Evolutionary conservation across 1,284 basidiomycete genomes (phyloP), one percentile per base, ranked within the genome.

Genomic region (Peniophora sp.): DNA sequence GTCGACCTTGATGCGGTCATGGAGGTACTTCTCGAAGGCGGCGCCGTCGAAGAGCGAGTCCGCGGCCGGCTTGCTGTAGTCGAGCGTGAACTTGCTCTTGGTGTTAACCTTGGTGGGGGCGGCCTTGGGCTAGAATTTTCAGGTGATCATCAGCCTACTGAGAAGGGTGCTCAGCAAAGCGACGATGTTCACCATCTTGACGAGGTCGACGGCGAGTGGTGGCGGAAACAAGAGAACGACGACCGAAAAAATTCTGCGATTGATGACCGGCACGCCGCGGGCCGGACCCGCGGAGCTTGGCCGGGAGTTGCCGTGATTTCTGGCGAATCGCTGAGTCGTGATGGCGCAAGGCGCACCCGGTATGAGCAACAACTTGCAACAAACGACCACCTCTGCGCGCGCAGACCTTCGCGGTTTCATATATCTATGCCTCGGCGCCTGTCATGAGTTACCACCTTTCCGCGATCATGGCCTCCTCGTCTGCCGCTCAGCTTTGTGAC

Each of bases 151-250:
- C 60, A 89, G 86, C 88, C 88, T 90, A 90, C 87, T 90, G 87
- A 90, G 88, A 90, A 88, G 85, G 63, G 59, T 76, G 78, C 87
- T 90, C 87, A 90, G 88, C 86, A 90, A 89, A 90, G 88, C 88
- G 63, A 69, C 75, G 75, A 68, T 60, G 61, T 85, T 83, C 64
- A 88, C 85, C 85, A 88, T 88, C 65, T 70, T 73, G 73, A 70
- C 27, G 58, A 51, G 51, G 47, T 55, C 56, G 54, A 32, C 50
- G 52, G 57, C 24, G 18, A 8, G 37, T 20, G 15, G 35, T 41
- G 37, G 18, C n/a, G 37, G n/a, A 20, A 41, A 41, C 37, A 20
- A 41, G 18, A 41, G n/a, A 41, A 41, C 15, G n/a, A 6, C 5
- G 37, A 32, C 27, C 5, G 27, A 17, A 20, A 41, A 41, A 20